Evolutionary conservation across 2,329 filamentous ascomycete species (phyloP).

Genomic region (Exophiala sp.): DNA sequence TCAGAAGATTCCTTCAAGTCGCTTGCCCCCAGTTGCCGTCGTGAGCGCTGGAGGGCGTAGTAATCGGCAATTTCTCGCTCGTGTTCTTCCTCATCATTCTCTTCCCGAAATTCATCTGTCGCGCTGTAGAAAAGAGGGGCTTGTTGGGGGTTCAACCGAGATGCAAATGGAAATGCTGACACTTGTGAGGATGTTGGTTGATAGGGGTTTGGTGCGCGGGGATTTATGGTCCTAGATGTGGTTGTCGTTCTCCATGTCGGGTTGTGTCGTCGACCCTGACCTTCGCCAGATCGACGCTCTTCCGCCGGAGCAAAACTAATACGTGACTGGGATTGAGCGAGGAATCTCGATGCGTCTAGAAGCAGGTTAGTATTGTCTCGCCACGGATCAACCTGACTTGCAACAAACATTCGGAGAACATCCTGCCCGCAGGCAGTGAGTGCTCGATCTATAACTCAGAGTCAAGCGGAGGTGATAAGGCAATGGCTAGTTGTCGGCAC

Average conservation of each 20-base stretch:
- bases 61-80: slow-evolving; percentile 90
- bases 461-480: slow-evolving; percentile 13
- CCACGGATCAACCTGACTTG: background rate
- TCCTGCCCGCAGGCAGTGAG: slow-evolving; percentile 37
- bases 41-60: slow-evolving; percentile 82
- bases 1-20: slow-evolving; percentile 80
- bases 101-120: slow-evolving; percentile 82
- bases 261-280: slow-evolving; percentile 42
- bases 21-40: slow-evolving; percentile 79
- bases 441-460: slow-evolving; percentile 17
- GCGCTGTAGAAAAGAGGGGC: slow-evolving; percentile 93
- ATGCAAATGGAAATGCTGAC: slow-evolving; percentile 70
- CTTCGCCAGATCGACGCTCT: slow-evolving; percentile 43
- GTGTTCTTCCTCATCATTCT: slow-evolving; percentile 86
- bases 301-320: slow-evolving; percentile 65
- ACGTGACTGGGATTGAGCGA: slow-evolving; percentile 91
- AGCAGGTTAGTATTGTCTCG: slow-evolving; percentile 33
- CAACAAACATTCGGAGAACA: slow-evolving; percentile 79
- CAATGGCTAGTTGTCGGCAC: background rate
- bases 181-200: slow-evolving; percentile 65
- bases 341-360: slow-evolving; percentile 88
- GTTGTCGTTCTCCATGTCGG: slow-evolving; percentile 43
- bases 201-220: slow-evolving; percentile 61
- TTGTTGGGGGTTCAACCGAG: slow-evolving; percentile 64
- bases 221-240: slow-evolving; percentile 33